phyloP scores from a whole-genome alignment of 148 eudicot species.

The Chenopodium suecicum region DNA sequence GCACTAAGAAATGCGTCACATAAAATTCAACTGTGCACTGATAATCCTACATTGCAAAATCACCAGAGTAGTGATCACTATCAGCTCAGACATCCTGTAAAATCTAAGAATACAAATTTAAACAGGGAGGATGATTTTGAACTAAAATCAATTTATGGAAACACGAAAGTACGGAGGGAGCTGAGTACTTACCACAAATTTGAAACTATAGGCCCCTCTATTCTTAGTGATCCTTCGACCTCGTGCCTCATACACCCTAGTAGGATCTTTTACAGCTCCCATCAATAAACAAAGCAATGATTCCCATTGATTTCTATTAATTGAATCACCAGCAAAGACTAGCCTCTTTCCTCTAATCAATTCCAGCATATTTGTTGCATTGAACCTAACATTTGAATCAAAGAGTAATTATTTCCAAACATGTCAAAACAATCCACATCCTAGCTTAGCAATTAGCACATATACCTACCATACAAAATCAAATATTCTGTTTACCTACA shows the following conservation, averaged over 20 bases:
- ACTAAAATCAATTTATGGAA: neutral
- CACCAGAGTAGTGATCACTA: conserved; percentile 10
- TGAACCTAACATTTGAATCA: conserved; percentile 48
- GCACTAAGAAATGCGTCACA: conserved; percentile 86
- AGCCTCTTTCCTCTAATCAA: conserved; percentile 82
- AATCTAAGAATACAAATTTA: neutral
- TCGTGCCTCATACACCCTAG: conserved; percentile 76
- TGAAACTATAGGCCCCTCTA: conserved; percentile 72
- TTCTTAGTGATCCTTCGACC: conserved; percentile 78
- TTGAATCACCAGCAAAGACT: conserved; percentile 90
- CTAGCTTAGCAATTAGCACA: neutral
- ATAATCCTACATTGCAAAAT: conserved; percentile 60
- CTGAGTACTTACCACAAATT: conserved; percentile 60
- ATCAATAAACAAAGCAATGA: conserved; percentile 82
- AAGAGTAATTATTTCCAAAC: neutral
- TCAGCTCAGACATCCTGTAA: conserved; percentile 4
- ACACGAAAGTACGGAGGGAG: neutral
- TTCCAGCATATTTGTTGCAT: conserved; percentile 80
- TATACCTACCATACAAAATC: too few relatives aligned
- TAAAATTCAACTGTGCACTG: conserved; percentile 83
- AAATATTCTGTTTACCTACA: neutral
- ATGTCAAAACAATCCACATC: neutral
- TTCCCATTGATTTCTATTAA: conserved; percentile 96
- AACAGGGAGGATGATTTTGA: neutral
- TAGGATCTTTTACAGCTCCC: conserved; percentile 80